Base-by-base conservation (phyloP, 2,329 filamentous ascomycete genomes). In the Phymatotrichopsis omnivora region DNA sequence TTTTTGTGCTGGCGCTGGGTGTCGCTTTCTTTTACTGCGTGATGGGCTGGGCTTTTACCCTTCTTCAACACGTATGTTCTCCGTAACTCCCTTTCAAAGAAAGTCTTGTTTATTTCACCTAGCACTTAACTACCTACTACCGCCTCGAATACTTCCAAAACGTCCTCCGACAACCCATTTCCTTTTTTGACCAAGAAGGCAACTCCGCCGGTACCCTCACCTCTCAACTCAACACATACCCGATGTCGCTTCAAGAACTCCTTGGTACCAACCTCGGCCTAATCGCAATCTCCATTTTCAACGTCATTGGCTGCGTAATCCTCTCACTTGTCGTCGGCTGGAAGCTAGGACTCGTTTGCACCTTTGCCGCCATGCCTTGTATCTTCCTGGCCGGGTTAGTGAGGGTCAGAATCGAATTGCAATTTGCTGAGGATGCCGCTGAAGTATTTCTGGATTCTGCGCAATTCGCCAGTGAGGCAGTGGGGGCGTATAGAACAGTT, bases 401-500 rank as follows among this genome's bases (percentile, higher is more conserved):
- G 35, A 63, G 63, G 25, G 49, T 57, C 2, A 59, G 64, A 2
- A 68, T 56, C 54, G 78, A 82, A 60, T 61, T 76, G n/a, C 66
- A 78, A 50, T 83, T 85, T 48, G 78, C 82, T 51, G 70, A 74
- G 55, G 74, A 82, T 68, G 82, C 81, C 53, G 71, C 73, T 1
- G 70, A 69, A 8, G 77, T 84, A 0, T 85, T 84, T 54, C 70
- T 73, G 12, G 75, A 80, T 54, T 84, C 78, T 57, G 82, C 81
- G 16, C 75, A 82, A 56, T 85, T 85, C 55, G 82, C 80, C 0
- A 74, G 80, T 1, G 82, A 87, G 60, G 74, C 80, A 3, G 82
- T 86, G 30, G 72, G 76, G 1, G 81, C 81, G 0, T 83, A 84
- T 60, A 71, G 82, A 7, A 86, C 82, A 0, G 82, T 86, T 4